These are phyloP conservation scores for Mimosa bimucronata DNA, from an alignment of 306 rosid genomes.

Conservation along the genomic window DNA sequence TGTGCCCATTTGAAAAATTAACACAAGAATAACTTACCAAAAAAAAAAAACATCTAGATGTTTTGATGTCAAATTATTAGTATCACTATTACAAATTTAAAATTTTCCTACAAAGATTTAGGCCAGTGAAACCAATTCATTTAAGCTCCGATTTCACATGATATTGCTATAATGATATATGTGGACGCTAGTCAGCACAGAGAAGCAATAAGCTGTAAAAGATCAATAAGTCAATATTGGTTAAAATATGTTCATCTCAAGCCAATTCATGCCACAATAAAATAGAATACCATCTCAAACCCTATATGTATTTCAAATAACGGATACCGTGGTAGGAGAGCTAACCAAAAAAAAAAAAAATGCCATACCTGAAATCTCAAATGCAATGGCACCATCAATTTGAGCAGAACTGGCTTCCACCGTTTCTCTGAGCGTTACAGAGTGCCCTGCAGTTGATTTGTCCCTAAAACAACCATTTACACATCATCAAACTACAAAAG, in stretches of 20 bases:
- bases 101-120: background rate
- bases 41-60: background rate
- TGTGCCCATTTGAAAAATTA: conserved; percentile 4
- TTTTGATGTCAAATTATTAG: background rate
- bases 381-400: conserved; percentile 68
- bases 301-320: background rate
- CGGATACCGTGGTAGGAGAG: background rate
- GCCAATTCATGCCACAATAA: conserved; percentile 10
- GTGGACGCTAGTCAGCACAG: conserved; percentile 4
- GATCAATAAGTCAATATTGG: background rate
- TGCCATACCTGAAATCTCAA: conserved; percentile 63
- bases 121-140: background rate
- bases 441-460: conserved; percentile 86
- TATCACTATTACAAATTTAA: background rate
- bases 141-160: background rate
- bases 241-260: background rate
- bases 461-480: conserved; percentile 67
- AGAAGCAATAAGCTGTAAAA: background rate
- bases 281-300: background rate
- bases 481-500: conserved; percentile 42
- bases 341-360: background rate
- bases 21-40: background rate
- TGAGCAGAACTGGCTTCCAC: conserved; percentile 73
- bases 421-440: conserved; percentile 80
- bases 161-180: background rate